Percentiles rank a stretch among this genome's conserved stretches.
These are phyloP conservation scores for Coemansia interrupta DNA, from an alignment of 192 early-diverging fungal genomes.

Conservation along the genomic window DNA sequence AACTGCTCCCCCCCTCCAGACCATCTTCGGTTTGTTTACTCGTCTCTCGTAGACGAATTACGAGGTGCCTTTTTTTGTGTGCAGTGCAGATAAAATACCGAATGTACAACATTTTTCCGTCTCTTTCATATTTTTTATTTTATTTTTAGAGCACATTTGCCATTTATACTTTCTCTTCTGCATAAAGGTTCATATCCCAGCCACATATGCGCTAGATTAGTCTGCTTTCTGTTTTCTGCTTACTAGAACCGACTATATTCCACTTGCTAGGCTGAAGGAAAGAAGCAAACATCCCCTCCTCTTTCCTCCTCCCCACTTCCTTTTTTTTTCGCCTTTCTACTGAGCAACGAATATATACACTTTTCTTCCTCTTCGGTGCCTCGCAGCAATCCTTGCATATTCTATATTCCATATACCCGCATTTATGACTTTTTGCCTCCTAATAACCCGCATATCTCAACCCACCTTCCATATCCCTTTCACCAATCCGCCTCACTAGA, in stretches of 20 bases:
- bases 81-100: background rate
- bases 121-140: background rate
- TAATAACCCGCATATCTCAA: background rate
- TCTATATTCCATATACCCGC: constrained; percentile 1
- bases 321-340: background rate
- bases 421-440: background rate
- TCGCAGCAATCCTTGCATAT: constrained; percentile 8
- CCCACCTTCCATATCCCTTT: background rate
- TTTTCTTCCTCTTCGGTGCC: background rate
- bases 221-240: too few relatives aligned
- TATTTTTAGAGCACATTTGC: too few relatives aligned
- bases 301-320: too few relatives aligned
- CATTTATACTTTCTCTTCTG: background rate
- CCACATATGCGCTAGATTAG: constrained; percentile 3
- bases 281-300: too few relatives aligned
- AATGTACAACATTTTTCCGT: background rate
- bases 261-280: too few relatives aligned
- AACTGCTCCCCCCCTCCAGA: too few relatives aligned
- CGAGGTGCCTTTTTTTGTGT: background rate
- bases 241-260: background rate
- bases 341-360: constrained; percentile 3
- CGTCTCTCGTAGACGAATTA: too few relatives aligned
- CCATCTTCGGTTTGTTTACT: too few relatives aligned
- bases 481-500: background rate
- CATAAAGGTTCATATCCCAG: constrained; percentile 2